Percentiles rank a stretch among this genome's conserved stretches.
phyloP scores from a whole-genome alignment of 2,329 filamentous ascomycete species.

The Penicillium sp. region DNA sequence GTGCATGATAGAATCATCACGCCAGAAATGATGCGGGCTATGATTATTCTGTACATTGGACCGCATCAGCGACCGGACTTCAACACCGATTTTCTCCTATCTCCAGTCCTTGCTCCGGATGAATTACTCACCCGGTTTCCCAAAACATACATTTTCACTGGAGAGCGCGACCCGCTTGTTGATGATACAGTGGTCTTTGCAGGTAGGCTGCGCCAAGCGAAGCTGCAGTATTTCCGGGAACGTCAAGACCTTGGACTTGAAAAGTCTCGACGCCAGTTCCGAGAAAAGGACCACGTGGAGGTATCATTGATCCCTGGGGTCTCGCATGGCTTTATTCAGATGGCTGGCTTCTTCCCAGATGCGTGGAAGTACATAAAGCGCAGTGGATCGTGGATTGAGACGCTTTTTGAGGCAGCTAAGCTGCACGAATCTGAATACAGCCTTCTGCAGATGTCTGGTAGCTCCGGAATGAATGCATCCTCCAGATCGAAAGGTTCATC shows the following conservation, averaged over 20 bases:
- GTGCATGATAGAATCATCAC: conserved; percentile 94
- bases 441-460: conserved; percentile 12
- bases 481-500: background rate
- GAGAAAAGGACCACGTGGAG: conserved; percentile 75
- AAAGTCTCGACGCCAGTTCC: conserved; percentile 58
- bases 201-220: conserved; percentile 80
- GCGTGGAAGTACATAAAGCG: conserved; percentile 85
- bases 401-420: conserved; percentile 59
- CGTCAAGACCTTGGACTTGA: conserved; percentile 57
- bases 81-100: conserved; percentile 83
- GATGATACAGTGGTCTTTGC: conserved; percentile 98
- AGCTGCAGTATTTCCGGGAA: conserved; percentile 57
- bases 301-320: conserved; percentile 85
- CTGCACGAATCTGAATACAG: conserved; percentile 19
- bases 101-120: conserved; percentile 86
- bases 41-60: conserved; percentile 97
- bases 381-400: conserved; percentile 77
- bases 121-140: conserved; percentile 81
- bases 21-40: conserved; percentile 97
- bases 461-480: background rate
- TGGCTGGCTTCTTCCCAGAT: conserved; percentile 82
- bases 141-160: conserved; percentile 90
- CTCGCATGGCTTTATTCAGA: conserved; percentile 91
- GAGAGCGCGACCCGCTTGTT: conserved; percentile 90
- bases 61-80: conserved; percentile 93